Evolutionary conservation across 2,329 filamentous ascomycete genomes (phyloP), one percentile per base, ranked within the genome.

Genomic region (Cercospora sesami): DNA sequence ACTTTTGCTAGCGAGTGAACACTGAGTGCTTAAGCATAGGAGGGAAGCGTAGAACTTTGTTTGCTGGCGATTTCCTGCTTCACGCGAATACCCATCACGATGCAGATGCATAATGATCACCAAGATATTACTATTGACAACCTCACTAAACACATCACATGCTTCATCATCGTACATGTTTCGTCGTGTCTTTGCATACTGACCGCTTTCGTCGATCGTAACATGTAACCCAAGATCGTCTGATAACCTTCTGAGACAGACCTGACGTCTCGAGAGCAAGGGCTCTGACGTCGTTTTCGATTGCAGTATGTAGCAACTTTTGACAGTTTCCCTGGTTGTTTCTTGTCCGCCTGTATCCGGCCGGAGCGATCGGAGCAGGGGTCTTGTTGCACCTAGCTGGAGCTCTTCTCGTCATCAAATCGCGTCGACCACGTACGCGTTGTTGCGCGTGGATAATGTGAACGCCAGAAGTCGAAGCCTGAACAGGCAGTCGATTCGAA

Each of bases 1-100:
- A 39, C 14, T 39, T 39, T 51, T 51, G 21, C 18, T 6, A 26
- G 21, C 45, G 45, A 51, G 18, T 4, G 45, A 18, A 12, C 8
- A 48, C n/a, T 48, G 45, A 48, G 8, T 21, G 45, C 45, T 21
- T 3, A 23, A 48, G 45, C 18, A 51, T 21, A 23, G 28, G 58
- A 45, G 30, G 23, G 30, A 60, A 21, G 58, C 31, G 31, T 36
- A 26, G 10, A 18, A 26, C 2, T 36, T 42, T 16, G 6, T n/a
- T 21, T 39, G 33, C 31, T n/a, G 14, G 30, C 30, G 23, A 30
- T 51, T 28, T 39, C n/a, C 28, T 64, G 62, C 55, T 64, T 64
- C 6, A 64, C 18, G 62, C 62, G 62, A 39, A 64, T 58, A 48
- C 62, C 62, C 62, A 64, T 51, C 18, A 51, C 45, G 45, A 51